Evolutionary conservation across 1,284 basidiomycete genomes (phyloP).

Genomic region (Naganishia sp.): DNA sequence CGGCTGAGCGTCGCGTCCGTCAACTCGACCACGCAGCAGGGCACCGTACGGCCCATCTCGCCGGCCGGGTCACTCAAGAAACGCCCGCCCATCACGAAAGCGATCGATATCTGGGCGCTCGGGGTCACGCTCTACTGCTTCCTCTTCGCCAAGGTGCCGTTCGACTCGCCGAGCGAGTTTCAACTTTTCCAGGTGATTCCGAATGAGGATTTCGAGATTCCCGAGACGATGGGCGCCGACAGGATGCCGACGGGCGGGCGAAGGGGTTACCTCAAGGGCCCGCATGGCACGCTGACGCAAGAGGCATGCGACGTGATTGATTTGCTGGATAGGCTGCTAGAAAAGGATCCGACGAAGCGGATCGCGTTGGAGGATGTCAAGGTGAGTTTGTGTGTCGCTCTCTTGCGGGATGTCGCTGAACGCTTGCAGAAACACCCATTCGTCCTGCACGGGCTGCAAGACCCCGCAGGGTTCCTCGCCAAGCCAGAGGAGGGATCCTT

Average conservation of each 20-base stretch:
- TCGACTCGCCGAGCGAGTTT: constrained; percentile 69
- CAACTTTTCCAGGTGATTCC: constrained; percentile 82
- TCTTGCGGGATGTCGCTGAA: constrained; percentile 7
- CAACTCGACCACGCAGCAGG: background rate
- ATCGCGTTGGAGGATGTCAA: constrained; percentile 84
- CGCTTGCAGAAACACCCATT: constrained; percentile 60
- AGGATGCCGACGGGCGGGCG: constrained; percentile 65
- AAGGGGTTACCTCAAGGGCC: constrained; percentile 35
- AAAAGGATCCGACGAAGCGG: constrained; percentile 77
- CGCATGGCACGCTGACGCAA: constrained; percentile 38
- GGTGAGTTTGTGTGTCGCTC: constrained; percentile 57
- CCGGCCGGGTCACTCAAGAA: constrained; percentile 42
- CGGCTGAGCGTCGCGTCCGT: constrained; percentile 13
- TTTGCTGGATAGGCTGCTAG: constrained; percentile 72
- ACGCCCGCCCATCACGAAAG: constrained; percentile 79
- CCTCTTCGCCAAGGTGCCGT: constrained; percentile 81
- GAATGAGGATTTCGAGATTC: constrained; percentile 71
- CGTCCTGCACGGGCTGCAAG: constrained; percentile 72
- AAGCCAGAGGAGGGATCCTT: constrained; percentile 67
- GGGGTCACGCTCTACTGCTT: constrained; percentile 97
- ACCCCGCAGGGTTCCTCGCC: constrained; percentile 74
- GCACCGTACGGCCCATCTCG: constrained; percentile 41
- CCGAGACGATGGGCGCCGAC: constrained; percentile 74
- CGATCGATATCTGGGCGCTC: constrained; percentile 98
- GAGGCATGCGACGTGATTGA: constrained; percentile 64